Evolutionary conservation across 164 flowering plant genomes (phyloP), one percentile per base, ranked within the genome.

Genomic region (Annona cherimola): DNA sequence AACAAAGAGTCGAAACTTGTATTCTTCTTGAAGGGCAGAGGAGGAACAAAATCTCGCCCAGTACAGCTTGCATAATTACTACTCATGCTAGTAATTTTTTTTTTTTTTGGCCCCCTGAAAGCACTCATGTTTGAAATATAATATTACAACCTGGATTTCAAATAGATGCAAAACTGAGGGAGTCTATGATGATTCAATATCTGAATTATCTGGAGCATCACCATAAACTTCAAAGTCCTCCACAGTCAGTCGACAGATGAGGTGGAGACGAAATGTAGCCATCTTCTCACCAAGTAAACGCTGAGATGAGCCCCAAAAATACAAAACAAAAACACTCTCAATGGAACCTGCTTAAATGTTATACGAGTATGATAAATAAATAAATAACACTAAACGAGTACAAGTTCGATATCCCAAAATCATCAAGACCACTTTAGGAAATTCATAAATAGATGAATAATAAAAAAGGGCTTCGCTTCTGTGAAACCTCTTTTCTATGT

Each of bases 221-320:
- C 69, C 77, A 41, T 87, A 89, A n/a, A 89, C 82, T 73, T 92
- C 97, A 81, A 90, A 94, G 6, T 89, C 97, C 62, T 85, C 92
- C 0, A 84, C 81, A 71, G 86, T 88, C 92, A 94, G 91, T 73
- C 90, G 77, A 81, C 98, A 86, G n/a, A 86, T 71, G 67, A 92
- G 77, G 77, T 86, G 84, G 71, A 94, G 92, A 45, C 82, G 82
- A 80, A 94, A 94, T 16, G 90, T 86, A 35, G 98, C 97, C 96
- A 92, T 86, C 85, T 91, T 87, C 64, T 79, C 78, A 20, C 87
- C 95, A 71, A 94, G 76, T 72, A 89, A 82, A 42, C 97, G 88
- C 97, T 94, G 95, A 81, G 35, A 26, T 26, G 35, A 26, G 35
- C 35, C 35, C 35, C 35, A 26, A 26, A 26, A 26, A 26, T 0